Evolutionary conservation across 2,329 filamentous ascomycete genomes (phyloP).

Genomic region (Aspergillus pseudoterreus): DNA sequence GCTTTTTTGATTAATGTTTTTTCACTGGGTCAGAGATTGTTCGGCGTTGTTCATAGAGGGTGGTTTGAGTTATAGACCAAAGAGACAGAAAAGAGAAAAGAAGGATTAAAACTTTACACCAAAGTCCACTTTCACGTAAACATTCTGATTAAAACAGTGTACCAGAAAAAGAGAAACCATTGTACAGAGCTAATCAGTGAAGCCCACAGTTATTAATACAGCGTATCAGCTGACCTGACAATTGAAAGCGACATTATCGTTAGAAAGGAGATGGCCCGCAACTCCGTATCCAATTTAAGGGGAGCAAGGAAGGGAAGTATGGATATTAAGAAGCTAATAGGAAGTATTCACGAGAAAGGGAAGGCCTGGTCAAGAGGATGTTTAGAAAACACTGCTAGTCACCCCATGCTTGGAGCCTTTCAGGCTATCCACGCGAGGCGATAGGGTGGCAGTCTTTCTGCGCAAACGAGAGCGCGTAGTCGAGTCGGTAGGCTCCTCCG

Average conservation of each 20-base stretch:
- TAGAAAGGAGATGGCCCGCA: slow-evolving; percentile 29
- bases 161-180: slow-evolving; percentile 22
- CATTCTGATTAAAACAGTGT: slow-evolving; percentile 9
- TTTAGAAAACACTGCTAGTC: slow-evolving; percentile 39
- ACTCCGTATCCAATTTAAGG: slow-evolving; percentile 17
- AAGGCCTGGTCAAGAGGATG: slow-evolving; percentile 4
- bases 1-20: neutral
- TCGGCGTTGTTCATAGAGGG: neutral
- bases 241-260: slow-evolving; percentile 15
- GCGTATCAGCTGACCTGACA: slow-evolving; percentile 12
- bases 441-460: slow-evolving; percentile 31
- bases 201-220: slow-evolving; percentile 32
- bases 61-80: neutral
- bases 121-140: neutral
- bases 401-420: slow-evolving; percentile 37
- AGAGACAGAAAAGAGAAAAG: neutral
- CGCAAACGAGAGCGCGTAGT: slow-evolving; percentile 30
- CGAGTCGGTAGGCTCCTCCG: slow-evolving; percentile 20
- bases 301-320: slow-evolving; percentile 3
- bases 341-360: slow-evolving; percentile 3
- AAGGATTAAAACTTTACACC: neutral
- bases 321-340: slow-evolving; percentile 1
- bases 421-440: slow-evolving; percentile 29
- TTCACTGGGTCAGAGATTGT: neutral
- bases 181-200: slow-evolving; percentile 19